Percentiles rank a stretch among this genome's conserved stretches.
Evolutionary conservation across 345 rosid species (phyloP).

Genomic region (Jatropha curcas): DNA sequence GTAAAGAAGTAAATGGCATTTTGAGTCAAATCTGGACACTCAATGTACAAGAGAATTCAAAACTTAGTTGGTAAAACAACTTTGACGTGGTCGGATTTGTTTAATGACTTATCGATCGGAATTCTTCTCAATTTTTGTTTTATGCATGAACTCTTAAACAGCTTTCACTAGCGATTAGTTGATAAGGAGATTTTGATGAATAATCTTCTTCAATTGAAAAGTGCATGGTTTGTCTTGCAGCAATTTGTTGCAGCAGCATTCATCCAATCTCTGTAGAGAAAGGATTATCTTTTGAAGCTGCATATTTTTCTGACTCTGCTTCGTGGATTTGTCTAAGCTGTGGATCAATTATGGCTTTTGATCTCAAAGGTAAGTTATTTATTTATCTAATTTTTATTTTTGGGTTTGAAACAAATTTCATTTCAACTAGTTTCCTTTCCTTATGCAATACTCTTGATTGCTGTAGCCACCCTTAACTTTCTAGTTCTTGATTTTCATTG

Average conservation of each 20-base stretch:
- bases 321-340: neutral
- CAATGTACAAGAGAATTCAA: neutral
- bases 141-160: neutral
- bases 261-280: neutral
- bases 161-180: neutral
- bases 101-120: neutral
- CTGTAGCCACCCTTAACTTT: neutral
- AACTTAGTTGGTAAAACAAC: neutral
- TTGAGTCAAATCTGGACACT: neutral
- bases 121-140: no score
- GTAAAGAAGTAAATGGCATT: neutral
- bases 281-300: slow-evolving; percentile 10
- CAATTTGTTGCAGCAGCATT: neutral
- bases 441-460: neutral
- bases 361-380: slow-evolving; percentile 6
- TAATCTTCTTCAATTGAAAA: neutral
- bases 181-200: neutral
- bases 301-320: neutral
- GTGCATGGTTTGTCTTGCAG: neutral
- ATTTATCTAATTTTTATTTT: neutral
- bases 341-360: slow-evolving; percentile 14
- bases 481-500: neutral
- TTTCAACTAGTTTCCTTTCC: no score
- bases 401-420: neutral
- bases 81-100: neutral